These are phyloP conservation scores for Talaromyces nanjingensis DNA, from an alignment of 495 filamentous ascomycete genomes.

Conservation along the genomic window DNA sequence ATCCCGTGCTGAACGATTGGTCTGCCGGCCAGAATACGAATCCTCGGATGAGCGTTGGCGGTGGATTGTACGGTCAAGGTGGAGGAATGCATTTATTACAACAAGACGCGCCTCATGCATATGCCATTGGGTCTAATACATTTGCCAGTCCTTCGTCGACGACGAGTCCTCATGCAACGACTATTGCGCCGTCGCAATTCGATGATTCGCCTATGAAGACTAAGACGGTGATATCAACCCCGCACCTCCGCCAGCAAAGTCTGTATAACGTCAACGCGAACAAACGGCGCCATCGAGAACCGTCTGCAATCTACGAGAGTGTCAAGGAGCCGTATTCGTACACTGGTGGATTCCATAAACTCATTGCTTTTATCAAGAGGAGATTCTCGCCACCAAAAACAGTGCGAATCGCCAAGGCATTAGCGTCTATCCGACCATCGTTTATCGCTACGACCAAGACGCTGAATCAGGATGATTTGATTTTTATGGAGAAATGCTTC, in stretches of 20 bases:
- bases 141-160: constrained; percentile 55
- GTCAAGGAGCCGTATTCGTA: constrained; percentile 90
- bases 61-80: constrained; percentile 30
- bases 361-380: constrained; percentile 72
- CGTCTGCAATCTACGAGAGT: constrained; percentile 77
- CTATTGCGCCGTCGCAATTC: constrained; percentile 26
- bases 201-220: constrained; percentile 13
- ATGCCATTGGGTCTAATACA: constrained; percentile 62
- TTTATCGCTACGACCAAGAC: constrained; percentile 85
- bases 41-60: constrained; percentile 35
- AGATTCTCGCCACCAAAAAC: constrained; percentile 65
- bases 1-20: constrained; percentile 43
- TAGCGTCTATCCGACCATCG: constrained; percentile 83
- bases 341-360: constrained; percentile 78
- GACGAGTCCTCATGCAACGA: constrained; percentile 40
- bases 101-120: constrained; percentile 54
- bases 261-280: constrained; percentile 34
- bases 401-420: constrained; percentile 73
- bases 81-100: constrained; percentile 39
- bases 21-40: constrained; percentile 30
- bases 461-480: constrained; percentile 75
- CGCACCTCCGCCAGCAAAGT: constrained; percentile 40
- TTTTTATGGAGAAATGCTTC: constrained; percentile 97
- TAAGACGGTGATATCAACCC: constrained; percentile 34
- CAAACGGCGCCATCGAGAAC: constrained; percentile 57